Evolutionary conservation across 768 basidiomycete species (phyloP).

Genomic region (Lyophyllum decastes): DNA sequence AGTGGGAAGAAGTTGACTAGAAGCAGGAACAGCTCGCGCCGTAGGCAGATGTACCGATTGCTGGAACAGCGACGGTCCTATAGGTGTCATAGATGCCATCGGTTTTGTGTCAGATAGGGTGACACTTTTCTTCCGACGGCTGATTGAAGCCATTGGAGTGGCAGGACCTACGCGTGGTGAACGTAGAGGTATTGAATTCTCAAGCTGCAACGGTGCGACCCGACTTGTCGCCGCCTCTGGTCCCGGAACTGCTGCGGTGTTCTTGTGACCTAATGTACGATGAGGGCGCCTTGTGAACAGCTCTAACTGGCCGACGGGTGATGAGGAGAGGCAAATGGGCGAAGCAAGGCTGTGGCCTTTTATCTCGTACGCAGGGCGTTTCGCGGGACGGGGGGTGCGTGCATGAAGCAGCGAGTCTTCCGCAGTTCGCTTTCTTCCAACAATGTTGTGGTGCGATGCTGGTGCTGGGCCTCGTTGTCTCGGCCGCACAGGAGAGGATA

Average conservation of each 20-base stretch:
- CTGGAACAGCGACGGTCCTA: too few species aligned
- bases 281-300: background rate
- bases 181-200: background rate
- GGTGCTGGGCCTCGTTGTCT: background rate
- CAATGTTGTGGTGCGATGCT: slow-evolving; percentile 4
- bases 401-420: background rate
- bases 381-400: slow-evolving; percentile 9
- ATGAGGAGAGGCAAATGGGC: slow-evolving; percentile 25
- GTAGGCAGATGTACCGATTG: too few species aligned
- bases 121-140: background rate
- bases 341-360: slow-evolving; percentile 21
- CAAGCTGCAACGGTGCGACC: background rate
- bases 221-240: background rate
- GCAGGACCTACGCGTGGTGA: too few species aligned
- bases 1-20: background rate
- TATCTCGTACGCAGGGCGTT: background rate
- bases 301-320: slow-evolving; percentile 8
- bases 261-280: background rate
- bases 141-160: slow-evolving; percentile 1
- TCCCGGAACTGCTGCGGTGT: background rate
- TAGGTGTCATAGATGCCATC: too few species aligned
- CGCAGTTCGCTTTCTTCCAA: background rate
- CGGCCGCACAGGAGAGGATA: slow-evolving; percentile 17
- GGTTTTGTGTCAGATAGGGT: too few species aligned
- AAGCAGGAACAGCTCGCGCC: too few species aligned